Evolutionary conservation across 2,329 filamentous ascomycete species (phyloP), one percentile per base, ranked within the genome.

Genomic region (Ophiostoma ulmi): DNA sequence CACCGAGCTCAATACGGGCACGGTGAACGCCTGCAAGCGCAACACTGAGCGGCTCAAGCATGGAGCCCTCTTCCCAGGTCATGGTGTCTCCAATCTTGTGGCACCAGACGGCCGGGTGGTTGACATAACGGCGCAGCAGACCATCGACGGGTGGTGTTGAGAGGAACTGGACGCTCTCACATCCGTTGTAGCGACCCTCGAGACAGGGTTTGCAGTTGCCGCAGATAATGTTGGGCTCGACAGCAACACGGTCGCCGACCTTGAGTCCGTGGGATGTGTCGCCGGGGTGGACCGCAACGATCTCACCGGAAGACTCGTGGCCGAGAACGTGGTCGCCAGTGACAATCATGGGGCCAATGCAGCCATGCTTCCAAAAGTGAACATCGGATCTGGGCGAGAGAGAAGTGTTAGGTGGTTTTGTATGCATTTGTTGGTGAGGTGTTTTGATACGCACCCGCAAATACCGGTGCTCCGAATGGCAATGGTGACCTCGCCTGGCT

Each of bases 291-390:
- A 90, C 90, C 20, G 93, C 91, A 75, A 97, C 86, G 72, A 97
- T 81, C 77, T 90, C 89, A 74, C 94, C 94, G 4, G 93, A 91
- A 61, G 93, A 95, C 82, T 98, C 94, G 84, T 98, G 94, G 75
- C 94, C 94, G 26, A 98, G 89, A 77, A 97, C 93, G 80, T 97
- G 94, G 77, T 94, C 90, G 77, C 87, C 91, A 75, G 87, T 86
- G 67, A 98, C 94, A 74, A 97, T 90, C 94, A 97, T 97, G 75
- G 94, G 94, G 38, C 94, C 94, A 78, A 98, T 98, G 83, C 91
- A 92, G 75, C 94, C 94, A 68, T 91, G 91, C 79, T 96, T 92
- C 94, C 94, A 98, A 84, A 98, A 98, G 82, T 98, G 94, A 71
- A 98, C 90, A 80, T 97, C 94, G 72, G 92, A 97, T 71, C 92